Evolutionary conservation across 148 eudicot species (phyloP).

Genomic region (Heliamphora exappendiculata): DNA sequence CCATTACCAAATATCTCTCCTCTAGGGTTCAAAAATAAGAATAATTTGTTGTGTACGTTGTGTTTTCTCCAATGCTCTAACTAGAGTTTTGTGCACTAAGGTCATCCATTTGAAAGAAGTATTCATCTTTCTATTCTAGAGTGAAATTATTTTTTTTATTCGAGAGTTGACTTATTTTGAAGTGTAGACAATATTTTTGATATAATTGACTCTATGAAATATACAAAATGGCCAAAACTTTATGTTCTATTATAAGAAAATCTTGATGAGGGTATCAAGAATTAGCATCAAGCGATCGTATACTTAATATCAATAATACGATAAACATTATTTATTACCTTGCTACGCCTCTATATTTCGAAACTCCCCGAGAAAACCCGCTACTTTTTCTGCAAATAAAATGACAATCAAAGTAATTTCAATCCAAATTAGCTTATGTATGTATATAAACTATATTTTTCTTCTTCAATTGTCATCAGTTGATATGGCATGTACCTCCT

Average conservation of each 20-base stretch:
- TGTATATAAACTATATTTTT: not conserved
- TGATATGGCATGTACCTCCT: conserved; percentile 38
- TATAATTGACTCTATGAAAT: no score
- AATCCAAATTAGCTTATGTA: not conserved
- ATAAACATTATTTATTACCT: conserved; percentile 36
- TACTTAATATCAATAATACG: not conserved
- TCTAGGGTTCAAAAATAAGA: no score
- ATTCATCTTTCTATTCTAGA: no score
- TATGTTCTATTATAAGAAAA: not conserved
- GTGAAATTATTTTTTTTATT: no score
- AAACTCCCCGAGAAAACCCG: conserved; percentile 89
- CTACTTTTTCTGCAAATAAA: conserved; percentile 63
- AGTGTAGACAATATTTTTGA: no score
- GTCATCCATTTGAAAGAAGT: no score
- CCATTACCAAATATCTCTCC: no score
- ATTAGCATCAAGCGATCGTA: no score
- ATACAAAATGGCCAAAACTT: not conserved
- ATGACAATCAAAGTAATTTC: not conserved
- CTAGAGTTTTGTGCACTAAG: no score
- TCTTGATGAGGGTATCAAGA: not conserved
- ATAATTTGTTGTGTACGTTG: no score
- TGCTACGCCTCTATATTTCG: conserved; percentile 94
- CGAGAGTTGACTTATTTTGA: no score
- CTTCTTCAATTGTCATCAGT: not conserved
- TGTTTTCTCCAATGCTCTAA: no score